Conservation (phyloP, 83 land plant genomes). For the Picea mariana region DNA sequence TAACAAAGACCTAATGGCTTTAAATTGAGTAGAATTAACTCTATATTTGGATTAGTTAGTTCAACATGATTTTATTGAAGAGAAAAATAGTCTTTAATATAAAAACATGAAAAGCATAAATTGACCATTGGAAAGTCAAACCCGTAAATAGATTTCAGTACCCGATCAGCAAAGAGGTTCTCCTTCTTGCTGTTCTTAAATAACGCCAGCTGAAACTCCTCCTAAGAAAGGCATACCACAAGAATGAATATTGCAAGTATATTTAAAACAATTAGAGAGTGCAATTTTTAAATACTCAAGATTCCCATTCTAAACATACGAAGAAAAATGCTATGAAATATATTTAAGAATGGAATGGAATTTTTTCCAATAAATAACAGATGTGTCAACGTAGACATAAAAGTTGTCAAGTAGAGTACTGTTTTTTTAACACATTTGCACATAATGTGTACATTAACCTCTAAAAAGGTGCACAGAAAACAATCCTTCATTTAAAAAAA, state of each 20-base stretch:
- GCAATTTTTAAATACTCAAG: background rate
- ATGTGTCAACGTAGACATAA: background rate
- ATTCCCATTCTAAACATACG: background rate
- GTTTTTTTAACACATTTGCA: background rate
- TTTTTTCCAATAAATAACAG: background rate
- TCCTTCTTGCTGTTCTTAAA: slow-evolving; percentile 87
- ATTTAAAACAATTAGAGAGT: background rate
- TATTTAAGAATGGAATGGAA: background rate
- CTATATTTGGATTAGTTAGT: background rate
- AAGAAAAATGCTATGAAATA: background rate
- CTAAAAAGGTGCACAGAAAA: no score
- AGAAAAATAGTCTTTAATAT: background rate
- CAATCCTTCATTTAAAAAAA: no score
- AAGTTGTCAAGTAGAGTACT: background rate
- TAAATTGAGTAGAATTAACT: background rate
- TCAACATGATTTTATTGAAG: background rate
- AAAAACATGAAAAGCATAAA: background rate
- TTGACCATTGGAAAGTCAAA: background rate
- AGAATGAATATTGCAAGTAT: background rate
- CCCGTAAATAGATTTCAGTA: slow-evolving; percentile 25
- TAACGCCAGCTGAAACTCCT: slow-evolving; percentile 91
- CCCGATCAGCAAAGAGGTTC: slow-evolving; percentile 97
- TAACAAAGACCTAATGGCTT: background rate
- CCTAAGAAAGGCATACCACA: slow-evolving; percentile 44
- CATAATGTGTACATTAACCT: background rate